Conservation (phyloP, 345 rosid species). For the Lepidium didymum region DNA sequence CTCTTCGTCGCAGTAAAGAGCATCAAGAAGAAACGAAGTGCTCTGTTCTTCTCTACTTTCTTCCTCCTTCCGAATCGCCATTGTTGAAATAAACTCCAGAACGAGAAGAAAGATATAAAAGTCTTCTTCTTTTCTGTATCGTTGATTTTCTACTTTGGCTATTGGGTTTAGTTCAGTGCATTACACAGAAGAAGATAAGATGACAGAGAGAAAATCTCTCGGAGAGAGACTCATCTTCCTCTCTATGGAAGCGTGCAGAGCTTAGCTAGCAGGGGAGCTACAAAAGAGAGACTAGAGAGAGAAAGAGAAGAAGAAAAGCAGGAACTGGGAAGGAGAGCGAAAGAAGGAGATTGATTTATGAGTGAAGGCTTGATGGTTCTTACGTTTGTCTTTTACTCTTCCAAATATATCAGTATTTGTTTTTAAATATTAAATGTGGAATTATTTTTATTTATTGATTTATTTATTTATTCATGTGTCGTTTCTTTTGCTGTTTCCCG, state of each 20-base stretch:
- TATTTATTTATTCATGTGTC: not conserved
- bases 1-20: conserved; percentile 72
- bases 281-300: conserved; percentile 19
- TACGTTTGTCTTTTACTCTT: conserved; percentile 46
- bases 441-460: not conserved
- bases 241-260: conserved; percentile 18
- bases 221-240: conserved; percentile 29
- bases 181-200: conserved; percentile 23
- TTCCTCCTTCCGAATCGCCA: conserved; percentile 42
- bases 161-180: conserved; percentile 14
- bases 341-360: conserved; percentile 32
- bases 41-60: conserved; percentile 18
- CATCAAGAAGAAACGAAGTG: conserved; percentile 41
- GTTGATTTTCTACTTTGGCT: conserved; percentile 14
- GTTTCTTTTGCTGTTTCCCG: conserved; percentile 24
- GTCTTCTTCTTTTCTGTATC: conserved; percentile 5
- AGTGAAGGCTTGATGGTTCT: conserved; percentile 34
- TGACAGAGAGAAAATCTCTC: conserved; percentile 21
- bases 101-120: conserved; percentile 29
- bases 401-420: not conserved
- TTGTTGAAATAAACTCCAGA: conserved; percentile 27
- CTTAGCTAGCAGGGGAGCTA: conserved; percentile 20
- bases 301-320: conserved; percentile 17
- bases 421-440: not conserved
- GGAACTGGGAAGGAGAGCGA: conserved; percentile 19